Percentiles rank a stretch among this genome's conserved stretches.
Conservation (phyloP, 169 alveolate genomes). For the Plasmodium vivax region DNA sequence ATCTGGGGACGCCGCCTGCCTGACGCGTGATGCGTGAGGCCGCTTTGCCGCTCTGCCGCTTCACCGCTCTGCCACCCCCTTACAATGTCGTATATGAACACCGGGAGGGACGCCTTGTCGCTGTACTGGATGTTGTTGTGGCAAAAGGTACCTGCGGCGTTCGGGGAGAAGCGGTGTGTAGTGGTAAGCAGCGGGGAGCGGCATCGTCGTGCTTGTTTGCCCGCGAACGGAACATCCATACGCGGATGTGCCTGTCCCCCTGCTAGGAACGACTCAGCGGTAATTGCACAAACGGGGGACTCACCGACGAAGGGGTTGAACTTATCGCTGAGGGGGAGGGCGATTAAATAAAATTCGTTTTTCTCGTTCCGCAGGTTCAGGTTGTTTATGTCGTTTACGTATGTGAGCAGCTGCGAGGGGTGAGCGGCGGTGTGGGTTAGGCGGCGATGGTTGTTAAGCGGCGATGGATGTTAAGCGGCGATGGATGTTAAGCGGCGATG, state of each 20-base stretch:
- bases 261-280: not conserved
- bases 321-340: constrained; percentile 55
- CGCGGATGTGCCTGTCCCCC: not conserved
- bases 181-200: too few relatives aligned
- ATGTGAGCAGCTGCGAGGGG: constrained; percentile 44
- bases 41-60: not conserved
- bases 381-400: constrained; percentile 61
- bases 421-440: not conserved
- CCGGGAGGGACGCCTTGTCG: constrained; percentile 59
- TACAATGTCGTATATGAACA: constrained; percentile 69
- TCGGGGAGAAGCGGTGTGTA: not conserved
- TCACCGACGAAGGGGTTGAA: constrained; percentile 62
- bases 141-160: constrained; percentile 38
- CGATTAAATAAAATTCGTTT: constrained; percentile 59
- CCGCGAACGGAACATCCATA: not conserved
- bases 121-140: constrained; percentile 63
- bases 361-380: constrained; percentile 48
- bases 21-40: too few relatives aligned
- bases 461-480: not conserved
- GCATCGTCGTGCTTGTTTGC: not conserved
- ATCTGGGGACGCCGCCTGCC: not conserved
- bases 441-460: not conserved
- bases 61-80: not conserved
- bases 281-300: not conserved
- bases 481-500: not conserved